These are phyloP conservation scores for Colletotrichum gloeosporioides DNA, from an alignment of 2,329 filamentous ascomycete genomes.

Conservation along the genomic window DNA sequence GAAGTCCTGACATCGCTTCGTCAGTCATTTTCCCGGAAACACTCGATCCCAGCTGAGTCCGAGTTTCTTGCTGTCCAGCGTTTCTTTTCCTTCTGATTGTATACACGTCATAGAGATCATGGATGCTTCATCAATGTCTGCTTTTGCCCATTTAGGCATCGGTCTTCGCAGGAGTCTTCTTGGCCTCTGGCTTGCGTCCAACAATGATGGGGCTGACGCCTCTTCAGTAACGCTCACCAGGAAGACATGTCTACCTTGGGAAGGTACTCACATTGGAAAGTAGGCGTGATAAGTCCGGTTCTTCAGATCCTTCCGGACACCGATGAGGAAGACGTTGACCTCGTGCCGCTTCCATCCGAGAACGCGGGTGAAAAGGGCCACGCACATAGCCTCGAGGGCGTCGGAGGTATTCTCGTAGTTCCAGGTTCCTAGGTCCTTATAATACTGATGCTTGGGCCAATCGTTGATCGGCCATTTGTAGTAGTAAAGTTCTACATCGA, in stretches of 20 bases:
- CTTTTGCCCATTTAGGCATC: neutral
- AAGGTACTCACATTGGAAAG: conserved; percentile 37
- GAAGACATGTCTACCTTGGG: fast-evolving
- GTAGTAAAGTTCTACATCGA: conserved; percentile 15
- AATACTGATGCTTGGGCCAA: conserved; percentile 11
- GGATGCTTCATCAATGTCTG: neutral
- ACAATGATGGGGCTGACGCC: neutral
- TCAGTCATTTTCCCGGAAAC: neutral
- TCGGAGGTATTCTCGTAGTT: conserved; percentile 34
- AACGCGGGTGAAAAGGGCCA: conserved; percentile 37
- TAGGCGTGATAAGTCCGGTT: conserved; percentile 39
- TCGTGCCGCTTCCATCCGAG: conserved; percentile 36
- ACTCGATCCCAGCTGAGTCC: neutral
- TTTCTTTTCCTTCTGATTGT: neutral
- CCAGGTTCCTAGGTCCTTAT: conserved; percentile 21
- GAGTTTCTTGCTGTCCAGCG: neutral
- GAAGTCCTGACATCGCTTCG: neutral
- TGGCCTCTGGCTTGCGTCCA: neutral
- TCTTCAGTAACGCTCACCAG: neutral
- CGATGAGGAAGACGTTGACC: conserved; percentile 36
- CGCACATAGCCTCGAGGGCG: conserved; percentile 37
- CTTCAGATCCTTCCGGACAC: conserved; percentile 36
- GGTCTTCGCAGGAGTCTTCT: neutral
- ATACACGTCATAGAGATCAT: neutral
- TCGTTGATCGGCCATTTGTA: conserved; percentile 21